Conservation (phyloP, 208 protist species). For the Leishmania gerbilli region DNA sequence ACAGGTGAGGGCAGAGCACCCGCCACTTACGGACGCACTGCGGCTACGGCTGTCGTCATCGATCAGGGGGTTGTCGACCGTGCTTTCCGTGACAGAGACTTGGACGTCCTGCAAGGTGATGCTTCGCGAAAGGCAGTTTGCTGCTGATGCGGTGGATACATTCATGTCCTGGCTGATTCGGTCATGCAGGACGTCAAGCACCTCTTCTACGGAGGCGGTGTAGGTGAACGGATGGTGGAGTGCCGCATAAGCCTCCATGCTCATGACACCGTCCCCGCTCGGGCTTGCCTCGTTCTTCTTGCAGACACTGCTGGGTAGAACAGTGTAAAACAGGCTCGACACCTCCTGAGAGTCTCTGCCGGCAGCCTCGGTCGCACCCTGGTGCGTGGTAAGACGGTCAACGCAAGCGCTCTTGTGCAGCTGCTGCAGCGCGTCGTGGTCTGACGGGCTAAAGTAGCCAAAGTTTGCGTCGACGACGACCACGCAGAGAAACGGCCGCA, state of each 20-base stretch:
- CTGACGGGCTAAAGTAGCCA: constrained; percentile 28
- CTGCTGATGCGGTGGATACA: not conserved
- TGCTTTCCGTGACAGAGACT: not conserved
- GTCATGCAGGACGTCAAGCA: constrained; percentile 22
- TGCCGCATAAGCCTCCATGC: constrained; percentile 21
- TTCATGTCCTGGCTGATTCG: constrained; percentile 21
- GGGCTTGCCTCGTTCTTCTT: not conserved
- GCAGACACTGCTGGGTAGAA: constrained; percentile 12
- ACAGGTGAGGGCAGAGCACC: not conserved
- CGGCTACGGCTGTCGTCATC: no score
- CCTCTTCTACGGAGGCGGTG: constrained; percentile 36
- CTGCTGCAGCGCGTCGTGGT: constrained; percentile 29
- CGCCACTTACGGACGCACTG: not conserved
- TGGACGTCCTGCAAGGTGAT: not conserved
- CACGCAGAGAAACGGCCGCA: constrained; percentile 34
- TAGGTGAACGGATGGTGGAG: constrained; percentile 33
- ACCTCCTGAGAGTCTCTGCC: not conserved
- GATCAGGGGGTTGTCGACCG: not conserved
- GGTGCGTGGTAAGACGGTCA: not conserved
- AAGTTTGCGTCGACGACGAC: constrained; percentile 41
- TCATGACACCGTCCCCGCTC: constrained; percentile 16
- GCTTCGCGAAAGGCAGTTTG: not conserved
- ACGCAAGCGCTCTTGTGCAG: constrained; percentile 26
- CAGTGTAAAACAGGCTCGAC: constrained; percentile 24
- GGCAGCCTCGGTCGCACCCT: not conserved